phyloP scores from a whole-genome alignment of 2,329 filamentous ascomycete genomes.

The Graphilbum fragrans region DNA sequence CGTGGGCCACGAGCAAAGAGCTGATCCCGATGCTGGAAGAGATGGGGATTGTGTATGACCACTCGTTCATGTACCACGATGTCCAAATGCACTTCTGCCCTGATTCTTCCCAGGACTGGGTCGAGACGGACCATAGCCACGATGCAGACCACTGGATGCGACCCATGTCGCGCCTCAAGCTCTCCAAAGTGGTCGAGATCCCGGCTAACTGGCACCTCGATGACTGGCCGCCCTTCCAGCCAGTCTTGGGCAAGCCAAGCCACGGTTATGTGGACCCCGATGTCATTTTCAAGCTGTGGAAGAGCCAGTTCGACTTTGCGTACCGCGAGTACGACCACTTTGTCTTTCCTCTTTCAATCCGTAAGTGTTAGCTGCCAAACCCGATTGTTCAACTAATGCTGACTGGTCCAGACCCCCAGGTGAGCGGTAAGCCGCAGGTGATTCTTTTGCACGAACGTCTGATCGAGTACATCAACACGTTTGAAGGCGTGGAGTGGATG shows the following conservation, averaged over 20 bases:
- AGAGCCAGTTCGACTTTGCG: conserved; percentile 49
- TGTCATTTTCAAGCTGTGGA: conserved; percentile 49
- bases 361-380: too few species aligned
- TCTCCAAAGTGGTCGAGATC: conserved; percentile 50
- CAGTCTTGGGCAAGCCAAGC: neutral
- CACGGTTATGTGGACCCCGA: conserved; percentile 32
- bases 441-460: conserved; percentile 27
- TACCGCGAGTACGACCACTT: conserved; percentile 40
- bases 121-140: conserved; percentile 37
- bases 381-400: neutral
- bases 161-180: conserved; percentile 22
- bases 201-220: conserved; percentile 52
- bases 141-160: conserved; percentile 24
- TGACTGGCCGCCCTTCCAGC: conserved; percentile 41
- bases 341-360: conserved; percentile 64
- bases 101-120: conserved; percentile 14
- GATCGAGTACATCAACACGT: conserved; percentile 4
- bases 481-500: conserved; percentile 42
- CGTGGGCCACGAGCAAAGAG: conserved; percentile 59
- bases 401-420: conserved; percentile 41
- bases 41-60: conserved; percentile 59
- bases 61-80: conserved; percentile 53
- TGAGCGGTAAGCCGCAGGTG: conserved; percentile 57
- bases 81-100: conserved; percentile 48
- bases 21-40: conserved; percentile 49